A percentile compares a stretch with the other conserved stretches of the same genome.
phyloP scores from a whole-genome alignment of 768 basidiomycete genomes.

The Phylloporus arenicola region DNA sequence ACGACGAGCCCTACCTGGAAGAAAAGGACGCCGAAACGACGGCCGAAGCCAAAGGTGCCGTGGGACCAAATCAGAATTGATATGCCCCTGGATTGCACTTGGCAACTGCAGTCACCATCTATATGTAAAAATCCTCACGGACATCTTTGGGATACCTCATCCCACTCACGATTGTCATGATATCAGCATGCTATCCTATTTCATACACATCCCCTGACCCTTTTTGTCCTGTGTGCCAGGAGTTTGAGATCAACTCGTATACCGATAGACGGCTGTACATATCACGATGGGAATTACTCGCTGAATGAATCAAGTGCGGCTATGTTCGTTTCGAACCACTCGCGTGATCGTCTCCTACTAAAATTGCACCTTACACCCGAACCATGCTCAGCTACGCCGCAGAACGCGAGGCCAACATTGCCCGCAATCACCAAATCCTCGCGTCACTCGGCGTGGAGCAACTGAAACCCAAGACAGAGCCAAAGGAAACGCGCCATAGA shows the following conservation, averaged over 20 bases:
- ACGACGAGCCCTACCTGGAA: constrained; percentile 39
- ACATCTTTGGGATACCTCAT: constrained; percentile 1
- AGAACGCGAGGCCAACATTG: constrained; percentile 34
- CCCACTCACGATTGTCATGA: constrained; percentile 16
- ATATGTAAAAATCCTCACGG: constrained; percentile 6
- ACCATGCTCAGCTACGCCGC: constrained; percentile 28
- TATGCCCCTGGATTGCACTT: not conserved
- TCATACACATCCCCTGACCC: not conserved
- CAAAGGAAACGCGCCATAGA: constrained; percentile 35
- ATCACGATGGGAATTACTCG: no score
- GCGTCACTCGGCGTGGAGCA: constrained; percentile 35
- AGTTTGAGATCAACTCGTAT: constrained; percentile 13
- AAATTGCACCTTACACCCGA: not conserved
- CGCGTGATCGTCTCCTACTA: not conserved
- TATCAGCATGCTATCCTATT: constrained; percentile 23
- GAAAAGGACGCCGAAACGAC: constrained; percentile 23
- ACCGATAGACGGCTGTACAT: constrained; percentile 3
- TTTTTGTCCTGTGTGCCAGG: not conserved
- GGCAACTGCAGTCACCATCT: not conserved
- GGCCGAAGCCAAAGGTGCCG: constrained; percentile 6
- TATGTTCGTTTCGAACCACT: no score
- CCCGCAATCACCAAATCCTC: constrained; percentile 42
- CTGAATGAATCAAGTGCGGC: no score
- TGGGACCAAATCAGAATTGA: constrained; percentile 9
- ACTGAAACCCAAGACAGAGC: constrained; percentile 42